These are phyloP conservation scores for Phylloporus sp. DNA, from an alignment of 768 basidiomycete species.

Conservation along the genomic window DNA sequence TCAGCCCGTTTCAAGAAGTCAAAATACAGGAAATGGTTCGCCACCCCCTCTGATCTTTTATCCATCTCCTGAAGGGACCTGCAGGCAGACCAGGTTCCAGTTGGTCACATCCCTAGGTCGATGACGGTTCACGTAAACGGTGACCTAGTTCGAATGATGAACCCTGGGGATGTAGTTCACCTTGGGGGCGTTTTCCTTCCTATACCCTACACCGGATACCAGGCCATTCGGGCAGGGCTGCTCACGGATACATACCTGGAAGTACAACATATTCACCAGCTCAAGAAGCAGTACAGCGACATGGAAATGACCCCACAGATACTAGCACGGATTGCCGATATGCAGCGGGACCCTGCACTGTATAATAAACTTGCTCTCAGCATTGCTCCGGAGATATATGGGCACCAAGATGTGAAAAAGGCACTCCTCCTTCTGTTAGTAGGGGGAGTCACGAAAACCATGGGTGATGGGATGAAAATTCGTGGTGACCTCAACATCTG, in stretches of 20 bases:
- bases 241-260: conserved; percentile 98
- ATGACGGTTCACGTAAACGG: conserved; percentile 98
- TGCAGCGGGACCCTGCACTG: conserved; percentile 72
- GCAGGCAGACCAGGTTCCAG: conserved; percentile 97
- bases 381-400: conserved; percentile 98
- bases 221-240: conserved; percentile 93
- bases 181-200: conserved; percentile 97
- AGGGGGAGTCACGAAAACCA: conserved; percentile 92
- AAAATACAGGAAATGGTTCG: conserved; percentile 98
- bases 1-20: conserved; percentile 97
- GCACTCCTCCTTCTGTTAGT: conserved; percentile 88
- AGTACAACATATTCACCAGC: conserved; percentile 82
- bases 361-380: conserved; percentile 88
- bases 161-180: conserved; percentile 94
- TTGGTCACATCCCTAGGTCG: conserved; percentile 97
- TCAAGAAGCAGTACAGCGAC: conserved; percentile 96
- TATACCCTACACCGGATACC: conserved; percentile 95
- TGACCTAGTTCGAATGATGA: conserved; percentile 83
- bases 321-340: conserved; percentile 57
- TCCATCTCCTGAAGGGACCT: conserved; percentile 9
- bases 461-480: conserved; percentile 98
- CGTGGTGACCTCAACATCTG: conserved; percentile 97
- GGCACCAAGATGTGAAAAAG: conserved; percentile 96
- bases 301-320: conserved; percentile 92
- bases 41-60: not conserved